Conservation (phyloP, 441 rosid genomes). For the Geranium incanum region DNA sequence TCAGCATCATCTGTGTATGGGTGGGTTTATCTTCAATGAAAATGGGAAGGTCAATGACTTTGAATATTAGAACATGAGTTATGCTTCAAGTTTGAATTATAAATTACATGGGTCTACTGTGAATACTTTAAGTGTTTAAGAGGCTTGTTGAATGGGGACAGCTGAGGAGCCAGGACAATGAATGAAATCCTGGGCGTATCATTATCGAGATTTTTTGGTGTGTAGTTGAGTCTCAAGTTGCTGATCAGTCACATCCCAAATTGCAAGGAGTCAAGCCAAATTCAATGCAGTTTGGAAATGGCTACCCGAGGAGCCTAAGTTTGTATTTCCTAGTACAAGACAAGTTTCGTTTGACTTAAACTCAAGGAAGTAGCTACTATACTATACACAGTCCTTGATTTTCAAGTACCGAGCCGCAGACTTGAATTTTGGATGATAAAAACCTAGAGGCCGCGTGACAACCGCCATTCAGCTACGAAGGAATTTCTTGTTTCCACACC, state of each 20-base stretch:
- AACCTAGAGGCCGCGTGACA: not conserved
- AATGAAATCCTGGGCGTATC: not conserved
- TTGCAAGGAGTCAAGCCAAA: not conserved
- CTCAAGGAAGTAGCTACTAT: not conserved
- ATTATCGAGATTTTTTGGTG: not conserved
- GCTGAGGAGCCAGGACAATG: not conserved
- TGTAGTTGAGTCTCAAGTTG: not conserved
- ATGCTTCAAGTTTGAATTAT: not conserved
- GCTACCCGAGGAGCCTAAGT: not conserved
- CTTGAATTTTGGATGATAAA: constrained; percentile 3
- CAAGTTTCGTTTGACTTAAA: not conserved
- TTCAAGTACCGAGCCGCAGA: not conserved
- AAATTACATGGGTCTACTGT: not conserved
- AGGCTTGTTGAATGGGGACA: not conserved
- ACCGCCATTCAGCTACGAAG: not conserved
- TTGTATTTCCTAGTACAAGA: constrained; percentile 1
- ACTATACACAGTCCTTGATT: not conserved
- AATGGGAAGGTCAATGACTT: no score
- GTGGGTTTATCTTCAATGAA: no score
- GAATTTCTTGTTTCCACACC: constrained; percentile 1
- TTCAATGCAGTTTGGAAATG: not conserved
- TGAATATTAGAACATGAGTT: not conserved
- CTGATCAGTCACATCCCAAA: constrained; percentile 4
- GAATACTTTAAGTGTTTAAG: no score
- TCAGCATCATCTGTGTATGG: not conserved